A percentile compares a stretch with the other conserved stretches of the same genome.
Evolutionary conservation across 2,329 filamentous ascomycete species (phyloP).

Genomic region (Epichloe festucae): DNA sequence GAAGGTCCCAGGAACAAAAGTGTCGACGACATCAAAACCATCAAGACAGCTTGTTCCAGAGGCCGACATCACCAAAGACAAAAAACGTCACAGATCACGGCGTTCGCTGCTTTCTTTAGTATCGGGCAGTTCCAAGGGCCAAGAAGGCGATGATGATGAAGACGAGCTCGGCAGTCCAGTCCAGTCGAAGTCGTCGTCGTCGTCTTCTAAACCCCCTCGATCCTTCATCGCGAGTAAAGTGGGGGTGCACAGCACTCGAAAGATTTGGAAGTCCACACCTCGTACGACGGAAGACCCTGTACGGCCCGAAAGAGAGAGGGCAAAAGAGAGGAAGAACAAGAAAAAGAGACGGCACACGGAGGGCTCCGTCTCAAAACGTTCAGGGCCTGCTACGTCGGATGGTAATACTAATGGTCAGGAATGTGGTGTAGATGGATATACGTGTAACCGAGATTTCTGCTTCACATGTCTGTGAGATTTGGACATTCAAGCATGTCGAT

Average conservation of each 20-base stretch:
- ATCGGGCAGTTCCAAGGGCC: neutral
- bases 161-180: constrained; percentile 1
- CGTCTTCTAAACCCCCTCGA: constrained; percentile 8
- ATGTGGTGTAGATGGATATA: constrained; percentile 43
- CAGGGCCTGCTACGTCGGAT: constrained; percentile 30
- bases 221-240: constrained; percentile 7
- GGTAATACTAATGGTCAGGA: constrained; percentile 28
- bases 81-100: constrained; percentile 1
- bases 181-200: constrained; percentile 9
- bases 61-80: neutral
- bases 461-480: constrained; percentile 36
- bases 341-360: constrained; percentile 5
- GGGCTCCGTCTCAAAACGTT: constrained; percentile 11
- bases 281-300: constrained; percentile 16
- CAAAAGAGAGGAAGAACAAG: constrained; percentile 2
- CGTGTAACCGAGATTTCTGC: constrained; percentile 45
- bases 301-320: constrained; percentile 15
- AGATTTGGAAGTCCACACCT: constrained; percentile 16
- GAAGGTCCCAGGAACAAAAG: neutral
- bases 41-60: neutral
- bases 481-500: neutral
- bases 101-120: constrained; percentile 2
- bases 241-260: constrained; percentile 11
- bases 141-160: constrained; percentile 1
- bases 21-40: neutral